A percentile compares a stretch with the other conserved stretches of the same genome.
phyloP scores from a whole-genome alignment of 2,329 filamentous ascomycete species.

The Pseudogymnoascus sp. region DNA sequence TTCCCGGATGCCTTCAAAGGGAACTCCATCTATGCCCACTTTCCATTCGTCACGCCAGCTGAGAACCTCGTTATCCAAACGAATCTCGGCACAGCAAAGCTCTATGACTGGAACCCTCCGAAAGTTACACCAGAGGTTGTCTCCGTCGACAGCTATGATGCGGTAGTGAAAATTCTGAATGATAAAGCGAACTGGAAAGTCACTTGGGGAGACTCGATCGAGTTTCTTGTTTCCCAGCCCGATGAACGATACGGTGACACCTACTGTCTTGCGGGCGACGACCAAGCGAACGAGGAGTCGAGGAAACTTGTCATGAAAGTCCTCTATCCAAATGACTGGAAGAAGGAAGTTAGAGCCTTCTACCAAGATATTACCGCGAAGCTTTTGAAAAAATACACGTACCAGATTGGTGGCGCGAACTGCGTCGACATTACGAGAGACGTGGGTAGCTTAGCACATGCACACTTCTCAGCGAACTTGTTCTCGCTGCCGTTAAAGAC shows the following conservation, averaged over 20 bases:
- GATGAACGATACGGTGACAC: constrained; percentile 41
- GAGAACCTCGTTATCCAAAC: constrained; percentile 67
- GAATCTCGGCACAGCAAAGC: constrained; percentile 54
- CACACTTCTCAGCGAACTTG: constrained; percentile 46
- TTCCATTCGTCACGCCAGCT: constrained; percentile 51
- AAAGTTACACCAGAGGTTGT: constrained; percentile 40
- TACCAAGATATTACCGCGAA: constrained; percentile 54
- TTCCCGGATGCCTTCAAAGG: constrained; percentile 72
- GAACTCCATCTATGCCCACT: constrained; percentile 65
- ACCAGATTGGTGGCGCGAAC: constrained; percentile 41
- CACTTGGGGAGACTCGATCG: constrained; percentile 55
- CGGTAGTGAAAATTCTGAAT: constrained; percentile 52
- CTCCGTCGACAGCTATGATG: constrained; percentile 52
- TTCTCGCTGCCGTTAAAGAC: constrained; percentile 49
- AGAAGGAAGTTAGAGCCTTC: constrained; percentile 54
- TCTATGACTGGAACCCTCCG: constrained; percentile 64
- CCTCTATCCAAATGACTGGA: constrained; percentile 55
- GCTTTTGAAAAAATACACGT: constrained; percentile 58
- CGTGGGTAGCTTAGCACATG: constrained; percentile 44
- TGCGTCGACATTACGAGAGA: constrained; percentile 60
- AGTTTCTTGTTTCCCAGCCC: constrained; percentile 52
- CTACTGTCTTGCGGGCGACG: constrained; percentile 49
- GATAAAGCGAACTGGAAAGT: constrained; percentile 53
- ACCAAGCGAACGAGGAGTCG: constrained; percentile 39
- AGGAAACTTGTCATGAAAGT: constrained; percentile 46